Evolutionary conservation across 805 yeast species (phyloP).

Genomic region (Spathaspora boniae): DNA sequence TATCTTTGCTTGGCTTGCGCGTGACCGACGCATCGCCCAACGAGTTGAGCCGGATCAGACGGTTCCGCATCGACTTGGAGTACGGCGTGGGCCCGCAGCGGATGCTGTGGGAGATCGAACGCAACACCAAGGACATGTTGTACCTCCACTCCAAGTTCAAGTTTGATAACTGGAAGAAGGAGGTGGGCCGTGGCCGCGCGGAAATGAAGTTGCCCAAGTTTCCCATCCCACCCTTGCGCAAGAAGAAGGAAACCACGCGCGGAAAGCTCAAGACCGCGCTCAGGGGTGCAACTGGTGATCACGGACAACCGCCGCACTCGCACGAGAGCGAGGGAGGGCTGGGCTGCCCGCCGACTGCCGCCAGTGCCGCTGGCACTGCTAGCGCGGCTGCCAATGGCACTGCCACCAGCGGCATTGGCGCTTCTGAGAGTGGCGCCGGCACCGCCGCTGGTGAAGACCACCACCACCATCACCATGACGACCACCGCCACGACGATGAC

Average conservation of each 20-base stretch:
- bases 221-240: constrained; percentile 41
- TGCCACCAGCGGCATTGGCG: no score
- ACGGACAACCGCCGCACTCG: constrained; percentile 1
- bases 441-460: neutral
- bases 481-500: constrained; percentile 12
- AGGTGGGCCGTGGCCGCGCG: constrained; percentile 29
- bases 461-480: neutral
- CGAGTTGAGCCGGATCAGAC: constrained; percentile 37
- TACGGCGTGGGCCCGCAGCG: constrained; percentile 84
- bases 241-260: constrained; percentile 3
- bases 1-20: constrained; percentile 67
- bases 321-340: no score
- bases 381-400: no score
- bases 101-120: constrained; percentile 75
- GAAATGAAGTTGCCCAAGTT: constrained; percentile 43
- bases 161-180: constrained; percentile 37
- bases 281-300: neutral
- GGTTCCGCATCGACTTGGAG: constrained; percentile 70
- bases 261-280: neutral
- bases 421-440: no score
- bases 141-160: constrained; percentile 67
- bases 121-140: constrained; percentile 69
- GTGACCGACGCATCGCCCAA: constrained; percentile 49
- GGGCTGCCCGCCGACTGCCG: neutral
- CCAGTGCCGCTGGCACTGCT: no score